Evolutionary conservation across 495 filamentous ascomycete species (phyloP).

Genomic region (Chlorociboria aeruginascens): DNA sequence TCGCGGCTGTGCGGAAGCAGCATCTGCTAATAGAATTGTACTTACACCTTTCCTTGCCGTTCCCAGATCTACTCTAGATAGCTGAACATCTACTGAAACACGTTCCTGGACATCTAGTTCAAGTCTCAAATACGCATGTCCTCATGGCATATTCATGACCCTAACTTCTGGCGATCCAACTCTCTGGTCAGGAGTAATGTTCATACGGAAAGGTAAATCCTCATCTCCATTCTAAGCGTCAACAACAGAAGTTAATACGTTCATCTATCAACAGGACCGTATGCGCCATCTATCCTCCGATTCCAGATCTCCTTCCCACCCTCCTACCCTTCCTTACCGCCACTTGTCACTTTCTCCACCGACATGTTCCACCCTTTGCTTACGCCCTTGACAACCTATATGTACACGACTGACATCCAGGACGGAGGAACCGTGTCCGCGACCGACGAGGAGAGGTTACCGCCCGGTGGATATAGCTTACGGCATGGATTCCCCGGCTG

Average conservation of each 20-base stretch:
- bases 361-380: conserved; percentile 94
- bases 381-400: conserved; percentile 80
- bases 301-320: conserved; percentile 83
- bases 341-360: conserved; percentile 73
- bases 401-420: conserved; percentile 65
- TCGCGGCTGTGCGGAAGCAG: conserved; percentile 34
- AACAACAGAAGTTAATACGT: not conserved
- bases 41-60: conserved; percentile 16
- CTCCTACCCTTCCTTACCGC: conserved; percentile 66
- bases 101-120: conserved; percentile 38
- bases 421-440: conserved; percentile 64
- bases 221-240: not conserved
- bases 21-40: conserved; percentile 72
- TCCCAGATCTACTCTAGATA: not conserved
- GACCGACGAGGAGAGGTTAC: conserved; percentile 66
- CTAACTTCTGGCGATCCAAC: conserved; percentile 69
- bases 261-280: conserved; percentile 51
- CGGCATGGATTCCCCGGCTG: conserved; percentile 82
- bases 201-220: conserved; percentile 67
- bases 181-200: conserved; percentile 81
- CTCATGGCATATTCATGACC: conserved; percentile 75
- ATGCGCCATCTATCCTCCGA: conserved; percentile 74
- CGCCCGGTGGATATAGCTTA: conserved; percentile 79
- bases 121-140: conserved; percentile 67
- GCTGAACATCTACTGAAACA: not conserved